A percentile compares a stretch with the other conserved stretches of the same genome.
These are phyloP conservation scores for Chlorella vulgaris DNA, from an alignment of 139 green algal species.

Conservation along the genomic window DNA sequence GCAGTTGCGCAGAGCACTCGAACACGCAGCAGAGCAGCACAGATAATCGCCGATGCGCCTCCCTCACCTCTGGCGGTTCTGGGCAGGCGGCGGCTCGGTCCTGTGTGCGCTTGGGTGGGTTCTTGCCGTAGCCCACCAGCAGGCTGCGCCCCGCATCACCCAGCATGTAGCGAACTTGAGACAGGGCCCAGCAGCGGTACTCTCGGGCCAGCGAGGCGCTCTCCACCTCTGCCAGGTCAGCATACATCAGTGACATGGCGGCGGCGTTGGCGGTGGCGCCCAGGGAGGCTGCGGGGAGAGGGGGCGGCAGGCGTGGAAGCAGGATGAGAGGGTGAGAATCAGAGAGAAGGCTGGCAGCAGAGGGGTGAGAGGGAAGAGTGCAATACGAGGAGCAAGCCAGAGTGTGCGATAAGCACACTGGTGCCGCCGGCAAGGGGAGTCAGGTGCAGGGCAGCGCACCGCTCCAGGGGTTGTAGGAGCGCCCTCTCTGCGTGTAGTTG, in stretches of 20 bases:
- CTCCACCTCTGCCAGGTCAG: slow-evolving; percentile 36
- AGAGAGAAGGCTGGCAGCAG: neutral
- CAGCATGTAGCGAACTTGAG: slow-evolving; percentile 69
- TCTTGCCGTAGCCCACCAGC: slow-evolving; percentile 55
- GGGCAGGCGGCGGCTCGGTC: slow-evolving; percentile 71
- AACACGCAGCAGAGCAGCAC: too few relatives aligned
- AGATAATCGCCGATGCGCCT: neutral
- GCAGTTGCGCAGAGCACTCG: neutral
- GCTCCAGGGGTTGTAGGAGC: slow-evolving; percentile 54
- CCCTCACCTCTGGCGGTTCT: neutral
- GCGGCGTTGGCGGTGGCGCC: slow-evolving; percentile 66
- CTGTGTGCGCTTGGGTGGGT: slow-evolving; percentile 54
- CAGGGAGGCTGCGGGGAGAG: slow-evolving; percentile 37
- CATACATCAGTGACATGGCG: slow-evolving; percentile 57
- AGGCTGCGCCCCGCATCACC: slow-evolving; percentile 50
- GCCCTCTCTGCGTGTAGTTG: slow-evolving; percentile 53
- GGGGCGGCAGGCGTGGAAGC: neutral
- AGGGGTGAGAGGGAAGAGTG: too few relatives aligned
- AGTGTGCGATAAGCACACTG: too few relatives aligned
- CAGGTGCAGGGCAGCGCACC: too few relatives aligned
- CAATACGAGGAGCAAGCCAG: too few relatives aligned
- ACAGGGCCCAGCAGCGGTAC: slow-evolving; percentile 69
- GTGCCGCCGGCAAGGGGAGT: too few relatives aligned
- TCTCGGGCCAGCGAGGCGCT: slow-evolving; percentile 4
- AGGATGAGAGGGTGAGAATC: neutral